Percentiles rank a stretch among this genome's conserved stretches.
phyloP scores from a whole-genome alignment of 1,284 basidiomycete species.

The Tylopilus sp. region DNA sequence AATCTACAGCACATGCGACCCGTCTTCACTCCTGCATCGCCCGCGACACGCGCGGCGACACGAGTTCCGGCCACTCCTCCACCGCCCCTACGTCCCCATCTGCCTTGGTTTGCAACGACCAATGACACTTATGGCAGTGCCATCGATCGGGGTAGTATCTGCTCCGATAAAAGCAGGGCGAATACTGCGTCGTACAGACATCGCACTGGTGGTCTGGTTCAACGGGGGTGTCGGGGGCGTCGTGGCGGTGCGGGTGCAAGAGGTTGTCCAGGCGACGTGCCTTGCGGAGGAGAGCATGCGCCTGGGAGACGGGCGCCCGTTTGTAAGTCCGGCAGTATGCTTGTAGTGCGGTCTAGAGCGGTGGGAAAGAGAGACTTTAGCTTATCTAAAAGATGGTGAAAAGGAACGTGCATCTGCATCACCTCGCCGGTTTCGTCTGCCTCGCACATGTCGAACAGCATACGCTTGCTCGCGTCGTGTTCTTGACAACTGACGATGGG shows the following conservation, averaged over 20 bases:
- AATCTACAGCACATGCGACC: neutral
- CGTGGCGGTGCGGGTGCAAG: constrained; percentile 34
- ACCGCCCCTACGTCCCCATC: neutral
- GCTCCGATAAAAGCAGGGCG: constrained; percentile 39
- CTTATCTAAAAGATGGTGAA: neutral
- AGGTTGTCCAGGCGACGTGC: constrained; percentile 76
- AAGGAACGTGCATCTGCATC: constrained; percentile 5
- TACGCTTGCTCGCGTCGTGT: constrained; percentile 65
- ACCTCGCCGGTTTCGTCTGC: constrained; percentile 80
- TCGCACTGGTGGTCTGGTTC: constrained; percentile 30
- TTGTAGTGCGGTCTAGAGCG: constrained; percentile 74
- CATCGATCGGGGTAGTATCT: constrained; percentile 30
- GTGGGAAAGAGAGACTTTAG: constrained; percentile 3
- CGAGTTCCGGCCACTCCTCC: constrained; percentile 20
- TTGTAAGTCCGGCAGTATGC: constrained; percentile 84
- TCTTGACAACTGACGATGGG: constrained; percentile 80
- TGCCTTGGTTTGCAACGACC: constrained; percentile 19
- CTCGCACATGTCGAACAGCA: constrained; percentile 80
- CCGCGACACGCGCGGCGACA: constrained; percentile 9
- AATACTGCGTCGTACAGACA: constrained; percentile 37
- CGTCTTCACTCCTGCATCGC: constrained; percentile 22
- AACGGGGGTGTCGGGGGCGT: constrained; percentile 9
- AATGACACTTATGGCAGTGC: constrained; percentile 60
- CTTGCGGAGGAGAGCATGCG: constrained; percentile 82
- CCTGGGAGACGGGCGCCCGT: constrained; percentile 62